Evolutionary conservation across 192 early-diverging fungal species (phyloP), one percentile per base, ranked within the genome.

Genomic region (Funneliformis geosporum): DNA sequence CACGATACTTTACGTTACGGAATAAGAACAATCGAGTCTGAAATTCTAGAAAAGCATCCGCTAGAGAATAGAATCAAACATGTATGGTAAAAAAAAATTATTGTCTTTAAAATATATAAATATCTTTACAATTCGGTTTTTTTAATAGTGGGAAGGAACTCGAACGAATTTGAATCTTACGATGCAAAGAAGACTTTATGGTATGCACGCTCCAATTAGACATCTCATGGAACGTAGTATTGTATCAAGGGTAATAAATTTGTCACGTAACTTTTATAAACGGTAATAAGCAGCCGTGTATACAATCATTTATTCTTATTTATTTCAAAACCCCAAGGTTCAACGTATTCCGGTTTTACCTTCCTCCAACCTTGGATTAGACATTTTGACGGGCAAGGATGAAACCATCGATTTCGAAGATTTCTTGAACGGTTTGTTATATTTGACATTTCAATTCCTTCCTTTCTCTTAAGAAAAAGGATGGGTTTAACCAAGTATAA

Each of bases 191-290:
- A 88, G 90, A 79, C 76, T 92, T 23, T 95, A 95, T 82, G 98
- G 96, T 28, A 85, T 96, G 71, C 95, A 97, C 81, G 93, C 93
- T n/a, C 98, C 96, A 42, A 87, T 99, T 81, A 92, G 94, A 80
- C 86, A 95, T 83, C 93, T 95, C 80, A 98, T 98, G 96, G 96
- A 98, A 82, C 88, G 91, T 69, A 88, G 84, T 65, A 80, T 96
- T 8, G 90, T 94, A 38, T 82, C 82, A 82, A 87, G 81, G 79
- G 88, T 89, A 77, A 79, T 66, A 69, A 66, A 65, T 4, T n/a
- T 44, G 2, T 14, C 18, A 59, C 55, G 8, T 50, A 18, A 33
- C 11, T 73, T 25, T 40, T 39, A 16, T 39, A n/a, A 11, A 76
- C 60, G 33, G 18, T 27, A 16, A 73, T 76, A n/a, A 40, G 11